These are phyloP conservation scores for Calonectria naviculata DNA, from an alignment of 2,329 filamentous ascomycete genomes.

Conservation along the genomic window DNA sequence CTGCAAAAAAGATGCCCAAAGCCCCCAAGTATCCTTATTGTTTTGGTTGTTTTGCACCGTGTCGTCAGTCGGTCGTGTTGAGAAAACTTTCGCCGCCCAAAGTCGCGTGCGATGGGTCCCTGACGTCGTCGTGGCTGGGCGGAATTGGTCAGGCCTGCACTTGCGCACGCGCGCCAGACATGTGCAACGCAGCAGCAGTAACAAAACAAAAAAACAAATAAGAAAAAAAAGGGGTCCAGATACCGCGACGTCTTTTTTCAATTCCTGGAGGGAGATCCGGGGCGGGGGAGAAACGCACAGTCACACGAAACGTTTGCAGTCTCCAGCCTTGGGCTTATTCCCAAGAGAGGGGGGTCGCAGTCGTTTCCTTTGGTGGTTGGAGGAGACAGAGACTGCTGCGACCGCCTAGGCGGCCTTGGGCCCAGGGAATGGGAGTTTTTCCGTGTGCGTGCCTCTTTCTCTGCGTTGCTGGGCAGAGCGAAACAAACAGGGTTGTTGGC, in stretches of 20 bases:
- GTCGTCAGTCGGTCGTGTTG: slow-evolving; percentile 26
- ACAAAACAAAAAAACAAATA: slow-evolving; percentile 10
- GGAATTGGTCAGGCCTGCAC: slow-evolving; percentile 34
- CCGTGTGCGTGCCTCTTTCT: slow-evolving; percentile 20
- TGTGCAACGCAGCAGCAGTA: slow-evolving; percentile 25
- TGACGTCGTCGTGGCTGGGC: slow-evolving; percentile 33
- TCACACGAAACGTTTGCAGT: slow-evolving; percentile 3
- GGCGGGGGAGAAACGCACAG: slow-evolving; percentile 3
- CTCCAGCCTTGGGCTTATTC: slow-evolving; percentile 25
- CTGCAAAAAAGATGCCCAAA: neutral
- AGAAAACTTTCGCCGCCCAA: slow-evolving; percentile 16
- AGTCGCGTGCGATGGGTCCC: slow-evolving; percentile 31
- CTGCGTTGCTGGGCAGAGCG: neutral
- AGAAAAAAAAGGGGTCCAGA: neutral
- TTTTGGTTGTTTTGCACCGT: slow-evolving; percentile 27
- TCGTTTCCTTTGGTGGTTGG: slow-evolving; percentile 27
- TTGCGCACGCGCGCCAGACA: slow-evolving; percentile 29
- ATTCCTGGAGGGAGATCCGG: neutral
- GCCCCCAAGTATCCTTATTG: neutral
- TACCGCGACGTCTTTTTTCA: neutral
- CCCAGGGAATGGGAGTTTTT: slow-evolving; percentile 39
- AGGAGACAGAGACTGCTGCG: slow-evolving; percentile 18
- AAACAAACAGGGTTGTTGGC: neutral
- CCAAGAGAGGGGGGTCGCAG: slow-evolving; percentile 1
- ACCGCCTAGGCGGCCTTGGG: slow-evolving; percentile 24